Evolutionary conservation across 441 rosid species (phyloP).

Genomic region (Mallotus japonicus): DNA sequence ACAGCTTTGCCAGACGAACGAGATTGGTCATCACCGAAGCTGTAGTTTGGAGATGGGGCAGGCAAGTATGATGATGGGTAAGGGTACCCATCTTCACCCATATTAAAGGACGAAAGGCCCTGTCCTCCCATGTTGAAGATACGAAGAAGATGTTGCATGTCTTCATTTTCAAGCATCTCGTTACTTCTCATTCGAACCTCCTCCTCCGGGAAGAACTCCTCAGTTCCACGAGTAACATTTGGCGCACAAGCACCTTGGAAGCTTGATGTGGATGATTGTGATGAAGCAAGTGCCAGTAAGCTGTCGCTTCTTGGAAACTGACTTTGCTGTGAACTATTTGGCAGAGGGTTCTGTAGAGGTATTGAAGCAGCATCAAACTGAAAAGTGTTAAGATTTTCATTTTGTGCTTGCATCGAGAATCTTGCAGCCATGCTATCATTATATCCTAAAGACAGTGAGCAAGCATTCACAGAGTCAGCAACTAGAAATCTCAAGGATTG

Average conservation of each 20-base stretch:
- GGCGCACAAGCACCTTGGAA: slow-evolving; percentile 44
- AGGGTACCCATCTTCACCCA: slow-evolving; percentile 55
- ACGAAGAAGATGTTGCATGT: slow-evolving; percentile 81
- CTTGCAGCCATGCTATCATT: slow-evolving; percentile 39
- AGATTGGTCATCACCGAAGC: slow-evolving; percentile 53
- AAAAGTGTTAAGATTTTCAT: slow-evolving; percentile 41
- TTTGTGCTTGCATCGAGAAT: slow-evolving; percentile 50
- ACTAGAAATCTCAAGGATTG: not conserved
- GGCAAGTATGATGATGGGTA: slow-evolving; percentile 51
- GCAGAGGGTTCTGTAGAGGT: slow-evolving; percentile 45
- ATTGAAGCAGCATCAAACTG: slow-evolving; percentile 45
- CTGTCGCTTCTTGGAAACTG: slow-evolving; percentile 38
- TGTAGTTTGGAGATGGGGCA: slow-evolving; percentile 39
- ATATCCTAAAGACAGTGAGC: slow-evolving; percentile 49
- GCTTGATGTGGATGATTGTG: slow-evolving; percentile 40
- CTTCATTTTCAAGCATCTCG: slow-evolving; percentile 88
- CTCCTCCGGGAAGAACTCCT: slow-evolving; percentile 70
- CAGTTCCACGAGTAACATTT: slow-evolving; percentile 42
- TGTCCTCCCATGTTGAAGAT: slow-evolving; percentile 65
- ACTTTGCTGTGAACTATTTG: slow-evolving; percentile 37
- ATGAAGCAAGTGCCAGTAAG: slow-evolving; percentile 45
- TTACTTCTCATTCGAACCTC: slow-evolving; percentile 79
- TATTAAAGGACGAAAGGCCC: slow-evolving; percentile 43
- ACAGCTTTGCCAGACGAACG: slow-evolving; percentile 85
- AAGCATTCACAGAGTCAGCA: slow-evolving; percentile 13